Evolutionary conservation across 1,284 basidiomycete species (phyloP).

Genomic region (Inonotus obliquus): DNA sequence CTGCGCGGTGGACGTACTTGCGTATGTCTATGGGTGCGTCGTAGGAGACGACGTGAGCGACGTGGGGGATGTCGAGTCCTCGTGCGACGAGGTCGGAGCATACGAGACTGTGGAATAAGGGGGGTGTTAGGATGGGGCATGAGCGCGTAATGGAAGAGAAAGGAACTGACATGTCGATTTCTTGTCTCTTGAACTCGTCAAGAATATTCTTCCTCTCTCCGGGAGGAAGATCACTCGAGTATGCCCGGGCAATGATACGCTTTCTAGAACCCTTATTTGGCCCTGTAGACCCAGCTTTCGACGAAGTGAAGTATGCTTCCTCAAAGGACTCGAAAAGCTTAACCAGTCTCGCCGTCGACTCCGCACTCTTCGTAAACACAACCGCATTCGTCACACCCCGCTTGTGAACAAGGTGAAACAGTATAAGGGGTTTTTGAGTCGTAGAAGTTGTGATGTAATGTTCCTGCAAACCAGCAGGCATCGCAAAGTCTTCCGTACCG

Average conservation of each 20-base stretch:
- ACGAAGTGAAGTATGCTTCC: slow-evolving; percentile 35
- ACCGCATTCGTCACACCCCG: slow-evolving; percentile 66
- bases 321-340: slow-evolving; percentile 83
- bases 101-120: slow-evolving; percentile 70
- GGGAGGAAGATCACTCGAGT: slow-evolving; percentile 82
- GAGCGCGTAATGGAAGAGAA: neutral
- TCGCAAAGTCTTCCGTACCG: slow-evolving; percentile 73
- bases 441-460: slow-evolving; percentile 82
- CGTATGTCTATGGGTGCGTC: slow-evolving; percentile 95
- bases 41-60: slow-evolving; percentile 91
- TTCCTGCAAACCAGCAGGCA: slow-evolving; percentile 82
- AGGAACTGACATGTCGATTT: slow-evolving; percentile 76
- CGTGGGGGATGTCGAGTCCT: slow-evolving; percentile 93
- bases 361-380: slow-evolving; percentile 95
- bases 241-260: slow-evolving; percentile 55
- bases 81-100: slow-evolving; percentile 95
- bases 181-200: slow-evolving; percentile 74
- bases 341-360: slow-evolving; percentile 83
- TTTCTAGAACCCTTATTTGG: slow-evolving; percentile 20
- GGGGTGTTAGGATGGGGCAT: neutral
- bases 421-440: slow-evolving; percentile 81
- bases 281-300: slow-evolving; percentile 11
- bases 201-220: slow-evolving; percentile 76
- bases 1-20: slow-evolving; percentile 96
- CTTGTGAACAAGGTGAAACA: slow-evolving; percentile 80